Percentiles rank a stretch among this genome's conserved stretches.
Conservation (phyloP, 2,329 filamentous ascomycete species). For the Aspergillus sp. region DNA sequence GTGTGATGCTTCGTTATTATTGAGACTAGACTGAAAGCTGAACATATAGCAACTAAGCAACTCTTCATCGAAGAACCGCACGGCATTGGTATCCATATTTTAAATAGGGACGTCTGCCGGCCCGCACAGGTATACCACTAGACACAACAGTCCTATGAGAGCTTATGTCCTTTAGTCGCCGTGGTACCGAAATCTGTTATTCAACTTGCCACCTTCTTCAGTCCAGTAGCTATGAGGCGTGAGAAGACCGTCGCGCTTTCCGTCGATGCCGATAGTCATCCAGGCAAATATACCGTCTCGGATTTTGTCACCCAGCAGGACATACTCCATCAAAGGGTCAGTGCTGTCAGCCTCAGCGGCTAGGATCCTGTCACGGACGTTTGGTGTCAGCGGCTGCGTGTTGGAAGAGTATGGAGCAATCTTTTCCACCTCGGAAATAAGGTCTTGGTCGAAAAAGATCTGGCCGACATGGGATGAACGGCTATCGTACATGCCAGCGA, state of each 20-base stretch:
- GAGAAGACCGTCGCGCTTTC: slow-evolving; percentile 28
- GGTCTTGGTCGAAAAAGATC: slow-evolving; percentile 61
- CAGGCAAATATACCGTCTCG: slow-evolving; percentile 54
- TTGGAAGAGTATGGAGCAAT: slow-evolving; percentile 49
- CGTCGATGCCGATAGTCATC: slow-evolving; percentile 53
- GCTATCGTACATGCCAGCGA: slow-evolving; percentile 41
- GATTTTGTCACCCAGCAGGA: slow-evolving; percentile 53
- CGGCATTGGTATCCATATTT: too few species aligned
- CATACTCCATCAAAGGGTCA: slow-evolving; percentile 59
- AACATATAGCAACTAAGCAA: too few species aligned
- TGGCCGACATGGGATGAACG: slow-evolving; percentile 61
- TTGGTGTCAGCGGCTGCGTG: slow-evolving; percentile 47
- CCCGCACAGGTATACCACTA: too few species aligned
- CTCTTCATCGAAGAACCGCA: too few species aligned
- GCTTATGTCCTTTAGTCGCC: neutral
- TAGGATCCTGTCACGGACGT: slow-evolving; percentile 52
- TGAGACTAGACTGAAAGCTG: too few species aligned
- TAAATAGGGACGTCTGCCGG: too few species aligned
- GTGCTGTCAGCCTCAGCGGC: slow-evolving; percentile 50
- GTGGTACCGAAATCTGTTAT: slow-evolving; percentile 16
- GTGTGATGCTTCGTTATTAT: too few species aligned
- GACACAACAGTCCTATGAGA: too few species aligned
- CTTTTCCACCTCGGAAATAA: slow-evolving; percentile 52
- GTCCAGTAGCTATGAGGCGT: slow-evolving; percentile 30
- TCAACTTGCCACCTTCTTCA: slow-evolving; percentile 32